Evolutionary conservation across 352 stramenopile species (phyloP).

Genomic region (Globisporangium solare): DNA sequence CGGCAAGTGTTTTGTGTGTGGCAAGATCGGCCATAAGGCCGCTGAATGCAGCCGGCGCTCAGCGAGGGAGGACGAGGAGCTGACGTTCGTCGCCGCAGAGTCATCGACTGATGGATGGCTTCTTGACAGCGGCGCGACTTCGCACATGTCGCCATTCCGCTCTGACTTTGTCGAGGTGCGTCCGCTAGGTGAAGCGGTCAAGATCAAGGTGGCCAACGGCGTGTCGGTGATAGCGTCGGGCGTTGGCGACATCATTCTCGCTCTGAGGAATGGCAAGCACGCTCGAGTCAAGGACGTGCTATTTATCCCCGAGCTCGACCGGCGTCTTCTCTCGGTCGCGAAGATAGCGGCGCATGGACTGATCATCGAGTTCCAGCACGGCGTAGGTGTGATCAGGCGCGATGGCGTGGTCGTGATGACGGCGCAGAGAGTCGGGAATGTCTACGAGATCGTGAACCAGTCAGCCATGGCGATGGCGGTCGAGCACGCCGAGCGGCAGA

Average conservation of each 20-base stretch:
- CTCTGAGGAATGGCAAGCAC: background rate
- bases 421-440: too few species aligned
- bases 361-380: conserved; percentile 12
- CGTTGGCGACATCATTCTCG: background rate
- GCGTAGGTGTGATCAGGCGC: background rate
- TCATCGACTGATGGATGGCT: too few species aligned
- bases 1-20: too few species aligned
- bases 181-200: background rate
- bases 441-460: too few species aligned
- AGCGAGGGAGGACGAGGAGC: too few species aligned
- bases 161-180: too few species aligned
- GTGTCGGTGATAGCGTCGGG: background rate
- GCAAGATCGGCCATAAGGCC: too few species aligned
- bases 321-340: conserved; percentile 13
- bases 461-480: background rate
- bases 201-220: background rate
- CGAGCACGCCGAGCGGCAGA: conserved; percentile 3
- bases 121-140: too few species aligned
- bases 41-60: too few species aligned
- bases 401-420: too few species aligned
- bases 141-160: too few species aligned
- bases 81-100: too few species aligned
- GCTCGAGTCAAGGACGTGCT: conserved; percentile 14
- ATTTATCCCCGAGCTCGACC: conserved; percentile 12
- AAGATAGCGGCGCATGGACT: conserved; percentile 13